Percentiles rank a stretch among this genome's conserved stretches.
Evolutionary conservation across 2,329 filamentous ascomycete genomes (phyloP).

Genomic region (Aspergillus phoenicis): DNA sequence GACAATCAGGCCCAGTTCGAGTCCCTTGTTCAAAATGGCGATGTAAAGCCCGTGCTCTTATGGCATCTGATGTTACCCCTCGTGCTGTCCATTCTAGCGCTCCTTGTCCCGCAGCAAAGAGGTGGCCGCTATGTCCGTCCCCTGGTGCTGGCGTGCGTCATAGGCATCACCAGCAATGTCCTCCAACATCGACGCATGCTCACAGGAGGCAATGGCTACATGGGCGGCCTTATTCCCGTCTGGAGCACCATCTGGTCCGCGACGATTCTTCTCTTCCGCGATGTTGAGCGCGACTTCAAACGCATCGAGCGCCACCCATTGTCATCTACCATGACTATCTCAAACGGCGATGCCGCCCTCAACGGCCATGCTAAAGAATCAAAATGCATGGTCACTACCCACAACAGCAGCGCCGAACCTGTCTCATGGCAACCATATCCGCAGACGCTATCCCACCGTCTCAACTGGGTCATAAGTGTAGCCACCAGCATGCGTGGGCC

Average conservation of each 20-base stretch:
- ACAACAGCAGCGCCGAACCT: slow-evolving; percentile 14
- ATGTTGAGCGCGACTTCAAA: slow-evolving; percentile 58
- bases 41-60: slow-evolving; percentile 39
- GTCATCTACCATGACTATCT: not conserved
- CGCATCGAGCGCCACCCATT: slow-evolving; percentile 45
- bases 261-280: slow-evolving; percentile 57
- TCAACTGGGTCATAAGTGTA: slow-evolving; percentile 62
- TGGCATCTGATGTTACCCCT: slow-evolving; percentile 37
- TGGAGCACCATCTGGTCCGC: slow-evolving; percentile 59
- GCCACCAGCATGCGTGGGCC: slow-evolving; percentile 61
- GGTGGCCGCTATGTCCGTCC: slow-evolving; percentile 44
- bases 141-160: slow-evolving; percentile 48
- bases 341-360: not conserved
- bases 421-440: slow-evolving; percentile 61
- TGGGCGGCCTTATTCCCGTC: slow-evolving; percentile 56
- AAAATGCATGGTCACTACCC: not conserved
- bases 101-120: slow-evolving; percentile 54
- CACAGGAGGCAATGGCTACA: slow-evolving; percentile 56
- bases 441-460: slow-evolving; percentile 51
- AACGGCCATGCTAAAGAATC: not conserved
- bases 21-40: slow-evolving; percentile 29
- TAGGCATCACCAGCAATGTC: slow-evolving; percentile 47
- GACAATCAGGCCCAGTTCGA: slow-evolving; percentile 29
- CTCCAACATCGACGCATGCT: slow-evolving; percentile 51
- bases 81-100: slow-evolving; percentile 49